Conservation (phyloP, 148 eudicot species). For the Silene latifolia region DNA sequence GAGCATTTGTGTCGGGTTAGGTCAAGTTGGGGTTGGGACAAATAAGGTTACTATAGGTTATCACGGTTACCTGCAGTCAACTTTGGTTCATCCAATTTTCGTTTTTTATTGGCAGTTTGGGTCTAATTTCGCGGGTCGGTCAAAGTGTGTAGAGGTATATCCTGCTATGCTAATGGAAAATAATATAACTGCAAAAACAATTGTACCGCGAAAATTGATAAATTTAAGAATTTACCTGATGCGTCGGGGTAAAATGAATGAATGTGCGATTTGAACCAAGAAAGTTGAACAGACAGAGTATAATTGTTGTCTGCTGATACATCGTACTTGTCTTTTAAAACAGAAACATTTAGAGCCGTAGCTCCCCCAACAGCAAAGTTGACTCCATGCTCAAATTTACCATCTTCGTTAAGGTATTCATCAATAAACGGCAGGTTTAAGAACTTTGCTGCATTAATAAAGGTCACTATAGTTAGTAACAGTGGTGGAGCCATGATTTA, state of each 20-base stretch:
- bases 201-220: too few relatives aligned
- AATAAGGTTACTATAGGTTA: too few relatives aligned
- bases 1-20: too few relatives aligned
- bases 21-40: too few relatives aligned
- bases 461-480: not conserved
- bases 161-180: too few relatives aligned
- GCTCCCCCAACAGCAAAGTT: conserved; percentile 16
- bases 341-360: conserved; percentile 13
- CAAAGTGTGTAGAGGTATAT: too few relatives aligned
- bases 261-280: conserved; percentile 16
- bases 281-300: conserved; percentile 15
- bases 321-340: not conserved
- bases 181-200: too few relatives aligned
- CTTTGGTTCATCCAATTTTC: too few relatives aligned
- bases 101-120: too few relatives aligned
- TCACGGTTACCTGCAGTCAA: too few relatives aligned
- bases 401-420: conserved; percentile 3
- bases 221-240: not conserved
- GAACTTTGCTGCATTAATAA: not conserved
- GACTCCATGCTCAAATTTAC: conserved; percentile 14
- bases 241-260: not conserved
- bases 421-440: conserved; percentile 9
- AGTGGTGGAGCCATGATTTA: too few relatives aligned
- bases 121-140: too few relatives aligned
- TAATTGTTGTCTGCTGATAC: not conserved